Evolutionary conservation across 257 asterid genomes (phyloP).

Genomic region (Penstemon eatonii): DNA sequence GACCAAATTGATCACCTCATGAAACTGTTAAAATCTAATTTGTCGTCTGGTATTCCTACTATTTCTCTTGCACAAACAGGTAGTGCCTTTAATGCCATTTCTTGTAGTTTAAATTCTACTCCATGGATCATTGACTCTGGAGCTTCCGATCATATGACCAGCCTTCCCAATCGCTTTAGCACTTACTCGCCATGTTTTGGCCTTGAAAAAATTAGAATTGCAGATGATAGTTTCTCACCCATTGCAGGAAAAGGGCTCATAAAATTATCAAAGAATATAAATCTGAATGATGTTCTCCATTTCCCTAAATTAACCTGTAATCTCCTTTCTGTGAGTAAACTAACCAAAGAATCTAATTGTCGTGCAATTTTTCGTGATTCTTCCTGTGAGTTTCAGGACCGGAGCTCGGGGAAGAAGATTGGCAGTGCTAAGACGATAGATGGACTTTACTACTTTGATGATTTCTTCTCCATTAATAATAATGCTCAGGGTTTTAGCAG

Average conservation of each 20-base stretch:
- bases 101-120: not conserved
- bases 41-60: not conserved
- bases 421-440: not conserved
- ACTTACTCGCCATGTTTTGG: not conserved
- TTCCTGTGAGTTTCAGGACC: not conserved
- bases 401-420: not conserved
- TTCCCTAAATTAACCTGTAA: conserved; percentile 21
- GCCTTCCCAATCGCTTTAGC: not conserved
- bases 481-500: too few relatives aligned
- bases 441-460: not conserved
- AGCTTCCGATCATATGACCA: conserved; percentile 21
- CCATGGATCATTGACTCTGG: conserved; percentile 19
- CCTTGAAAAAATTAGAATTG: not conserved
- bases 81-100: not conserved
- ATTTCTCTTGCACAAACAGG: not conserved
- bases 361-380: not conserved
- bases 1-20: not conserved
- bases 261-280: not conserved
- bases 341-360: conserved; percentile 10
- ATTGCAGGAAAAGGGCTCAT: not conserved
- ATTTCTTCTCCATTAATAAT: too few relatives aligned
- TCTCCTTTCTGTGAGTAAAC: not conserved
- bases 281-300: conserved; percentile 9
- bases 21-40: not conserved
- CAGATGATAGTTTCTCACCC: not conserved